Conservation (phyloP, 306 rosid genomes). For the Corylus avellana region DNA sequence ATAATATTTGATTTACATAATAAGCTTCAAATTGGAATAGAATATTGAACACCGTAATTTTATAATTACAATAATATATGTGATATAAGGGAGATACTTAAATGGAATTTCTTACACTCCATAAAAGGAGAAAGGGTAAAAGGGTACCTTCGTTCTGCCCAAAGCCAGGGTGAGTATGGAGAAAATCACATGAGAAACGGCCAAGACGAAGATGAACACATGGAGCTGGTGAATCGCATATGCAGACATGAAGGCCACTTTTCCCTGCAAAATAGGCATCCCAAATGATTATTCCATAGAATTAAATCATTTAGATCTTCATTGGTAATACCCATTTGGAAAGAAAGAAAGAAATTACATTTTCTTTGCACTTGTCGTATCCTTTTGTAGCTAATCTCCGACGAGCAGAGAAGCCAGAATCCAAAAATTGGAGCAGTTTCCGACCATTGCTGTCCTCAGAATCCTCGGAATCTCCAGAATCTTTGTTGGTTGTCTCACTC, state of each 20-base stretch:
- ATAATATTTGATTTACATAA: too few relatives aligned
- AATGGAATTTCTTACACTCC: too few relatives aligned
- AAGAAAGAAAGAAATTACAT: constrained; percentile 5
- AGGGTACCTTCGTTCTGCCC: constrained; percentile 68
- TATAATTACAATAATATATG: too few relatives aligned
- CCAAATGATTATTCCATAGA: too few relatives aligned
- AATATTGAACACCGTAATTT: too few relatives aligned
- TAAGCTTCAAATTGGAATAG: too few relatives aligned
- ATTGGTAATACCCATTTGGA: neutral
- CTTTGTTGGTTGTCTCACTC: neutral
- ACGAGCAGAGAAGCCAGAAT: constrained; percentile 25
- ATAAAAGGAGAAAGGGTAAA: neutral
- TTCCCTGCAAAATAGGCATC: constrained; percentile 37
- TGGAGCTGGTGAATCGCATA: too few relatives aligned
- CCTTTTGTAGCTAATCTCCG: constrained; percentile 42
- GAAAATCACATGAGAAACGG: constrained; percentile 61
- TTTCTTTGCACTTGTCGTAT: constrained; percentile 20
- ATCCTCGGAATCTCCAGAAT: too few relatives aligned
- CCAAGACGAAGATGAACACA: too few relatives aligned
- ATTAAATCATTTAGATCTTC: too few relatives aligned
- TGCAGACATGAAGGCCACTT: constrained; percentile 51
- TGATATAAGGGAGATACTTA: too few relatives aligned
- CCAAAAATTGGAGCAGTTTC: constrained; percentile 31
- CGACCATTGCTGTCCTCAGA: neutral
- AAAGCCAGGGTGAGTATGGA: constrained; percentile 62